Evolutionary conservation across 306 rosid species (phyloP), one percentile per base, ranked within the genome.

Genomic region (Pterocarpus santalinus): DNA sequence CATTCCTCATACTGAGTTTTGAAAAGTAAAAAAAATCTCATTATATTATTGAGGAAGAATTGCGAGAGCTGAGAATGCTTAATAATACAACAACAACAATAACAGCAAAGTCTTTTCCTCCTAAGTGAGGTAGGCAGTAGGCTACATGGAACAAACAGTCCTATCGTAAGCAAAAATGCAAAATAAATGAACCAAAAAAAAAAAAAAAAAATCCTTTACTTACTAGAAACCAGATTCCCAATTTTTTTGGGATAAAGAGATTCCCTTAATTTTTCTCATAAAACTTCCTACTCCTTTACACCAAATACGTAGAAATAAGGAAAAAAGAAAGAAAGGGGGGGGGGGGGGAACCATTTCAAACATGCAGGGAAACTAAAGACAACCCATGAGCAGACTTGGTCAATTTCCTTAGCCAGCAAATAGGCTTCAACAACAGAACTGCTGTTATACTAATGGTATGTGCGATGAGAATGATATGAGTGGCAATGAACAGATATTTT

Each of bases 1-100:
- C 97, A 90, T 8, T 93, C 97, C 38, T 91, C 94, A 14, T 70
- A 83, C 97, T 93, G 81, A 55, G 61, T 55, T n/a, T 3, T 1
- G 4, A 2, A 56, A 36, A 4, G 16, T 7, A 49, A 7, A 1
- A 22, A 73, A 11, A 36, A 55, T 8, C 4, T 15, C 16, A 64
- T 8, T 6, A 36, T 22, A 22, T 22, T 5, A 80, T n/a, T 16
- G n/a, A 35, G 10, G 16, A 11, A 7, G 34, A 6, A 36, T 73
- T 57, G 55, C 41, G 12, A 36, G 51, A 38, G 43, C 43, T 39
- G 43, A 39, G 7, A 39, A 55, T 36, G 53, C 8, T 10, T 17
- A 39, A 73, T 17, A 5, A 8, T 9, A 33, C 4, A 63, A 32
- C 2, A 34, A 5, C 9, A 46, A 46, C 3, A 5, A 39, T 5